Evolutionary conservation across 129 eudicot genomes (phyloP).

Genomic region (Saposhnikovia divaricata): DNA sequence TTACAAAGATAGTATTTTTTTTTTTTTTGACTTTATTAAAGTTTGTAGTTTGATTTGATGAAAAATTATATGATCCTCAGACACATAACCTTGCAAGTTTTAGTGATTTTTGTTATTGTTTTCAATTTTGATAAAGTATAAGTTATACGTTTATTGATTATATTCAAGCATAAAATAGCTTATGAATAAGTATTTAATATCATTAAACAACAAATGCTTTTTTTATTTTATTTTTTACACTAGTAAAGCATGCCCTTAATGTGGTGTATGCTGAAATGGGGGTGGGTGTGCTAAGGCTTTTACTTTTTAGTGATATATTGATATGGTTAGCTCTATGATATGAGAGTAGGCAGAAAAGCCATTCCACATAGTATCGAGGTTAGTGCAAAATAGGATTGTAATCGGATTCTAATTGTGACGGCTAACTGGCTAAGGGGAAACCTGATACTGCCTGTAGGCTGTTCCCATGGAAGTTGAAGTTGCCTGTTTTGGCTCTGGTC

Average conservation of each 20-base stretch:
- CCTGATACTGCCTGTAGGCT: conserved; percentile 80
- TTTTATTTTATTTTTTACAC: background rate
- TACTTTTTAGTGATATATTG: conserved; percentile 62
- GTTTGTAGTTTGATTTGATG: background rate
- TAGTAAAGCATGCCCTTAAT: background rate
- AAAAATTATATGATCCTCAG: no score
- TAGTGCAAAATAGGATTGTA: conserved; percentile 74
- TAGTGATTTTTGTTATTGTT: background rate
- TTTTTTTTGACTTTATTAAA: no score
- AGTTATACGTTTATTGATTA: conserved; percentile 55
- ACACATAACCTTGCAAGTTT: no score
- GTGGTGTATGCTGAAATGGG: conserved; percentile 64
- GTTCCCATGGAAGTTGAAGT: conserved; percentile 68
- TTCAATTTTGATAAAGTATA: no score
- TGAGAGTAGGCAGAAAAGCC: conserved; percentile 87
- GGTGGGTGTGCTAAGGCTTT: conserved; percentile 67
- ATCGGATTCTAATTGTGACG: conserved; percentile 39
- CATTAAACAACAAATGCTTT: background rate
- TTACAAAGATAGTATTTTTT: no score
- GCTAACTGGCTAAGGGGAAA: conserved; percentile 50
- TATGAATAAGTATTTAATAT: background rate
- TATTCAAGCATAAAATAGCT: conserved; percentile 8
- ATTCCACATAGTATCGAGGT: conserved; percentile 79
- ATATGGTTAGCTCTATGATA: conserved; percentile 78
- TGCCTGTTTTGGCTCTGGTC: conserved; percentile 82